phyloP scores from a whole-genome alignment of 192 early-diverging fungal species.

The Backusella tarrabulga region DNA sequence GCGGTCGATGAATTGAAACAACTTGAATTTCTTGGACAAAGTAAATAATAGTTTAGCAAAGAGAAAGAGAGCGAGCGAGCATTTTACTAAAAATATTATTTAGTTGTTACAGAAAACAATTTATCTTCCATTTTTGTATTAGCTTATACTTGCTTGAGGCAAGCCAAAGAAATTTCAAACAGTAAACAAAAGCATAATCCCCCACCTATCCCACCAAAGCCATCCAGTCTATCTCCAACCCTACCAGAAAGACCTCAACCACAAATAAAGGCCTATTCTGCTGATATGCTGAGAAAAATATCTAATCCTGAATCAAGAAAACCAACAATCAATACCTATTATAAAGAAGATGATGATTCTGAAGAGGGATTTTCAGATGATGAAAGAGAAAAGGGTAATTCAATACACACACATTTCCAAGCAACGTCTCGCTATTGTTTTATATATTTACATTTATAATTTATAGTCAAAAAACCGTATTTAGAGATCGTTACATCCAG shows the following conservation, averaged over 20 bases:
- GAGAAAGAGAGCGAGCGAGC: background rate
- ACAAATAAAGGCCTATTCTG: conserved; percentile 31
- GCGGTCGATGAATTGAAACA: conserved; percentile 43
- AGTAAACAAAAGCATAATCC: conserved; percentile 35
- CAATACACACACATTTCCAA: background rate
- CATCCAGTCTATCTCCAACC: background rate
- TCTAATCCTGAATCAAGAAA: background rate
- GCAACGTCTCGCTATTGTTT: background rate
- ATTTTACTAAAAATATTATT: background rate
- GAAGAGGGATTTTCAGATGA: conserved; percentile 9
- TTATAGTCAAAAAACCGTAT: background rate
- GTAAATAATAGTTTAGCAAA: conserved; percentile 27
- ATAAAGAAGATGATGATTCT: background rate
- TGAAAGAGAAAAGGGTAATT: conserved; percentile 26
- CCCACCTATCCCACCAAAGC: conserved; percentile 3
- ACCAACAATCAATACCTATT: background rate
- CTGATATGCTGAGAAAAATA: background rate
- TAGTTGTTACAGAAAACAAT: background rate
- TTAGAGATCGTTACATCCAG: background rate
- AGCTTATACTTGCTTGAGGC: conserved; percentile 41
- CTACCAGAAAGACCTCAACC: conserved; percentile 31
- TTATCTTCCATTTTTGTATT: conserved; percentile 38
- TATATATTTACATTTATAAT: background rate
- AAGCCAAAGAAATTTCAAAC: conserved; percentile 47
- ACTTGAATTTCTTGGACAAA: conserved; percentile 48